Percentiles rank a stretch among this genome's conserved stretches.
phyloP scores from a whole-genome alignment of 1,284 basidiomycete genomes.

The Clitocybe nebularis region DNA sequence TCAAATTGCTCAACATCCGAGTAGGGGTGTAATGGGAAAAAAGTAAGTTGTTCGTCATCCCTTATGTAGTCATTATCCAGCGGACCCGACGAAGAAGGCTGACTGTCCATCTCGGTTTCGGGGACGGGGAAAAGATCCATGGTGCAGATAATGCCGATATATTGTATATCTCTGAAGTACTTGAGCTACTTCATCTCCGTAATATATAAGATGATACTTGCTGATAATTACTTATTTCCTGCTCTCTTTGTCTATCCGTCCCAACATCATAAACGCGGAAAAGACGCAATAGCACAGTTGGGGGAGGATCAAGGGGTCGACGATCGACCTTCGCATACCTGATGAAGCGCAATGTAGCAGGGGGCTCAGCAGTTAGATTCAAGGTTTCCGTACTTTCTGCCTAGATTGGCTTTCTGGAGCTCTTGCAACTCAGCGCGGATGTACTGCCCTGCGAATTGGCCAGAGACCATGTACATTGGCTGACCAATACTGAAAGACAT shows the following conservation, averaged over 20 bases:
- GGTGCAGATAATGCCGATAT: constrained; percentile 55
- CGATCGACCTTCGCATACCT: constrained; percentile 61
- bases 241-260: constrained; percentile 34
- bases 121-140: constrained; percentile 55
- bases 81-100: too few species aligned
- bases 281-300: constrained; percentile 53
- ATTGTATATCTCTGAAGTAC: constrained; percentile 36
- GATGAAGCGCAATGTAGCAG: too few species aligned
- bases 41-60: constrained; percentile 11
- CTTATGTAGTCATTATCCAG: constrained; percentile 1
- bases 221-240: constrained; percentile 44
- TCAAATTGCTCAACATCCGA: too few species aligned
- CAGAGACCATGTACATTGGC: constrained; percentile 51
- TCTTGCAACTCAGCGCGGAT: constrained; percentile 59
- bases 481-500: too few species aligned
- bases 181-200: neutral
- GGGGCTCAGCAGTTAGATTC: too few species aligned
- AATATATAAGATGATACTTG: constrained; percentile 23
- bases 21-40: constrained; percentile 9
- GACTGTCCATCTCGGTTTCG: constrained; percentile 6
- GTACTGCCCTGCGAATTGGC: constrained; percentile 55
- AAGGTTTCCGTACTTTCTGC: constrained; percentile 56
- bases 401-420: constrained; percentile 61
- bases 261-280: constrained; percentile 41
- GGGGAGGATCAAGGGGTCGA: constrained; percentile 61